Base-by-base conservation (phyloP, 163 green algal genomes). In the Smithsoniella earleae region DNA sequence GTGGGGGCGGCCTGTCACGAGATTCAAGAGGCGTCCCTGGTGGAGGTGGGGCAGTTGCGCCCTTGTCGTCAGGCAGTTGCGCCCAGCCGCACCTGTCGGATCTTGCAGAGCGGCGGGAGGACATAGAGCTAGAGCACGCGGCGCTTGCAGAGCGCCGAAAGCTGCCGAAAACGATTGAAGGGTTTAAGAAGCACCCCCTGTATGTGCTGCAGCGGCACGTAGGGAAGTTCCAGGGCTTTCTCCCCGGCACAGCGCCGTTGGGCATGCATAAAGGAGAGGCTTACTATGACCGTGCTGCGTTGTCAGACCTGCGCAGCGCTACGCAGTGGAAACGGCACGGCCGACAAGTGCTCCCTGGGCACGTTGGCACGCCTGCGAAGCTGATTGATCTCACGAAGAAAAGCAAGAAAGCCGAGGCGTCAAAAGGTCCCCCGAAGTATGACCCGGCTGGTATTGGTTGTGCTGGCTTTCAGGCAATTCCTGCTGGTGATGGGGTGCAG, bases 151-250 rank as follows among this genome's bases (percentile, higher is more conserved):
- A 75, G 36, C 28, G 49, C 5, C 76, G 66, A 45, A 69, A 74
- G 1, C 40, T 88, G 40, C 87, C 87, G 34, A 88, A 76, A 43
- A 89, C 83, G 16, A 80, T 92, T 0, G 84, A 89, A 4, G 87
- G 77, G 46, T 94, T 93, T 83, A 87, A 87, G 80, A 73, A 13
- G 0, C 84, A 90, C 78, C 77, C 80, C 5, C 18, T 80, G 36
- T 94, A 85, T 72, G 77, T 91, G 16, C 83, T 95, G 25, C 73
- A 89, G 38, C 77, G 85, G 5, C 87, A 92, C 77, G 83, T 94
- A 37, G 73, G 43, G 36, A 83, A 83, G 44, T 91, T 91, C 76
- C 55, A 89, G 80, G 84, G 81, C 1, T 69, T 96, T 16, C 40
- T 40, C 16, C 87, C 87, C 13, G 80, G 77, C 49, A 76, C 84